Percentiles rank a stretch among this genome's conserved stretches.
phyloP scores from a whole-genome alignment of 495 filamentous ascomycete species.

The Penicillium malachiteum region DNA sequence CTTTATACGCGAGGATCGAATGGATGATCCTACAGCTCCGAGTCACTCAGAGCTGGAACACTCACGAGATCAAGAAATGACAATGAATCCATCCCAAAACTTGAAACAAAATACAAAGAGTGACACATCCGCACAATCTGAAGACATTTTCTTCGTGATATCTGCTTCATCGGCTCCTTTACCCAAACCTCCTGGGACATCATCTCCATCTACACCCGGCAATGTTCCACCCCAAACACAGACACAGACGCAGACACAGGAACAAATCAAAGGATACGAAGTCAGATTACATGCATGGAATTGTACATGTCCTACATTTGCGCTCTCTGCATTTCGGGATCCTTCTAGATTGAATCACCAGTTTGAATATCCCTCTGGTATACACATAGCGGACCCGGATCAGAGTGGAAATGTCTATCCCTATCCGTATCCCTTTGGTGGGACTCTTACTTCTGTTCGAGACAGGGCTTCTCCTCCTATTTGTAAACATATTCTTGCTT shows the following conservation, averaged over 20 bases:
- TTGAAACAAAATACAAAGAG: background rate
- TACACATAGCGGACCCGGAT: conserved; percentile 5
- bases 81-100: conserved; percentile 3
- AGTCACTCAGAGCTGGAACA: too few species aligned
- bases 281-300: conserved; percentile 79
- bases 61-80: background rate
- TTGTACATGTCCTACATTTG: conserved; percentile 82
- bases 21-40: background rate
- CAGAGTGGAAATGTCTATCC: conserved; percentile 5
- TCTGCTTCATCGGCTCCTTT: conserved; percentile 48
- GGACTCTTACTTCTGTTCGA: conserved; percentile 36
- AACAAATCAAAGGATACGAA: conserved; percentile 54
- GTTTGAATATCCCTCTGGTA: conserved; percentile 5
- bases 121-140: conserved; percentile 6
- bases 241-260: conserved; percentile 6
- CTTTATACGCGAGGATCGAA: conserved; percentile 17
- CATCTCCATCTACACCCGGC: conserved; percentile 16
- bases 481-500: conserved; percentile 90
- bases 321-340: conserved; percentile 63
- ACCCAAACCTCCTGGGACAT: conserved; percentile 3
- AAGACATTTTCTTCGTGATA: conserved; percentile 35
- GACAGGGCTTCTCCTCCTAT: conserved; percentile 51
- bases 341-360: conserved; percentile 1
- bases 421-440: conserved; percentile 50
- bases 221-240: too few species aligned